These are phyloP conservation scores for Grosmannia serpens DNA, from an alignment of 2,329 filamentous ascomycete genomes.

Conservation along the genomic window DNA sequence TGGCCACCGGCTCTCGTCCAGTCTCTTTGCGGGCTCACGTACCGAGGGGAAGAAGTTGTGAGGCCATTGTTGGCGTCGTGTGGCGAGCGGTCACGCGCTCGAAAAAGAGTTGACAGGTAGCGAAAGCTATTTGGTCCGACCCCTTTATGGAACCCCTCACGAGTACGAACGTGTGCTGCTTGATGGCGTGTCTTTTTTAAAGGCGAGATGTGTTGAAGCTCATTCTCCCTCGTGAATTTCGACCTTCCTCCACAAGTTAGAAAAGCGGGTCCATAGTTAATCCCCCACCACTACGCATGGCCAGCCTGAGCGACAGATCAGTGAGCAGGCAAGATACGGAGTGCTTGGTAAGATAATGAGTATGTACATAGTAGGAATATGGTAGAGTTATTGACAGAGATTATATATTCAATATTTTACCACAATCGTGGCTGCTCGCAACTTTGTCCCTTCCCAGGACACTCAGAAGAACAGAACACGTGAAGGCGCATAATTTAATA, in stretches of 20 bases:
- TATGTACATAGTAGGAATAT: too few relatives aligned
- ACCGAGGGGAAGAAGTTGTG: conserved; percentile 64
- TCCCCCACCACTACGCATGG: not conserved
- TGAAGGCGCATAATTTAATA: not conserved
- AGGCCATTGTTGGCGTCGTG: conserved; percentile 41
- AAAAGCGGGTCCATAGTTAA: not conserved
- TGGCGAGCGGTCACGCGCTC: not conserved
- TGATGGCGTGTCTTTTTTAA: not conserved
- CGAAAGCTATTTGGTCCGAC: not conserved
- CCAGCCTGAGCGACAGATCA: not conserved
- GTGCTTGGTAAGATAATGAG: too few relatives aligned
- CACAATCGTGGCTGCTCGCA: too few relatives aligned
- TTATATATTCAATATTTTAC: too few relatives aligned
- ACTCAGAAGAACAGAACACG: too few relatives aligned
- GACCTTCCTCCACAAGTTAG: not conserved
- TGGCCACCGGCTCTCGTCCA: too few relatives aligned
- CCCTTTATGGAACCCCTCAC: not conserved
- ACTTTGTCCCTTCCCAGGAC: too few relatives aligned
- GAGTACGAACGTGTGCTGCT: not conserved
- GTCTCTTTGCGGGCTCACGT: conserved; percentile 12
- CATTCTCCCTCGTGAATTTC: not conserved
- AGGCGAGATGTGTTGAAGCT: not conserved
- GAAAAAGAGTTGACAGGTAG: not conserved
- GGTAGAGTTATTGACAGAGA: too few relatives aligned
- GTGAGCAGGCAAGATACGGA: not conserved